Conservation (phyloP, 2,329 filamentous ascomycete genomes). For the Tolypocladium capitatum region DNA sequence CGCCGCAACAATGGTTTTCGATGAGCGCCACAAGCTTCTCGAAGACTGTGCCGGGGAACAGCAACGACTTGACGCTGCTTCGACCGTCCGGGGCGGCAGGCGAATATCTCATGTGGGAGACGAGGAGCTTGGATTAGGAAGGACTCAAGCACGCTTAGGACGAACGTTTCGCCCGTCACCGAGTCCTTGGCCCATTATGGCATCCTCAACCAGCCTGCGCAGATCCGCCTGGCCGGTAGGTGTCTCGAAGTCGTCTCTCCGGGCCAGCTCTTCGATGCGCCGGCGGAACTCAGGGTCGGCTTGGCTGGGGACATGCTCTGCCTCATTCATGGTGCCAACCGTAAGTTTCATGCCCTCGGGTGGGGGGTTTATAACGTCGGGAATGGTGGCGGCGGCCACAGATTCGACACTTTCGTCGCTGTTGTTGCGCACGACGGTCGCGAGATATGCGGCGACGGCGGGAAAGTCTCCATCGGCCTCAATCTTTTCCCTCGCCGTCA, state of each 20-base stretch:
- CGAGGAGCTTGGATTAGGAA: constrained; percentile 29
- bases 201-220: constrained; percentile 67
- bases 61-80: constrained; percentile 39
- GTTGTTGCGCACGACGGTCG: constrained; percentile 14
- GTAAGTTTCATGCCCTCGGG: constrained; percentile 69
- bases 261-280: constrained; percentile 79
- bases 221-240: constrained; percentile 69
- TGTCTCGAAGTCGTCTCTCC: constrained; percentile 69
- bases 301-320: constrained; percentile 44
- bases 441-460: constrained; percentile 60
- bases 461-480: constrained; percentile 66
- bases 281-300: constrained; percentile 73
- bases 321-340: constrained; percentile 58
- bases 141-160: constrained; percentile 37
- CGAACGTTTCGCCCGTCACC: constrained; percentile 54
- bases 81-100: constrained; percentile 33
- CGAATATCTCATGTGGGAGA: constrained; percentile 50
- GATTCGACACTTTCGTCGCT: constrained; percentile 15
- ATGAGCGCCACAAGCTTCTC: constrained; percentile 39
- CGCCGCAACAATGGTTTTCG: constrained; percentile 40
- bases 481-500: constrained; percentile 73
- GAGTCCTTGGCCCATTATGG: constrained; percentile 52
- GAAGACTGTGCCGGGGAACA: constrained; percentile 27
- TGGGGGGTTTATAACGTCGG: constrained; percentile 42
- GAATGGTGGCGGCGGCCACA: constrained; percentile 13